These are phyloP conservation scores for Bombardia bombarda DNA, from an alignment of 495 filamentous ascomycete species.

Conservation along the genomic window DNA sequence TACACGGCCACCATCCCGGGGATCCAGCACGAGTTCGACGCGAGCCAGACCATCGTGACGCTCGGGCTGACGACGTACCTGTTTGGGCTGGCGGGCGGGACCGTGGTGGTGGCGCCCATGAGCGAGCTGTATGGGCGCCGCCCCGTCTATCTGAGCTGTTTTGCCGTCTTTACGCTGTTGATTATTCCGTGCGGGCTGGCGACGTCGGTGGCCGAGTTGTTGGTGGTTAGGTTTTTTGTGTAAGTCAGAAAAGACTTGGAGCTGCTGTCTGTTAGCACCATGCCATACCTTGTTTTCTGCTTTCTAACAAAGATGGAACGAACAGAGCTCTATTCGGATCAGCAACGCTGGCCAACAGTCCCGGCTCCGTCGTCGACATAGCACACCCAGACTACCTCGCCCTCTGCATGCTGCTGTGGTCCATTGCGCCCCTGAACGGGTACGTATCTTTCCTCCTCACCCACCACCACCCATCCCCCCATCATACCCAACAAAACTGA, in stretches of 20 bases:
- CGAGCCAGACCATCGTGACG: slow-evolving; percentile 50
- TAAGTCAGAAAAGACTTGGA: slow-evolving; percentile 17
- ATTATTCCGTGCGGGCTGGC: slow-evolving; percentile 67
- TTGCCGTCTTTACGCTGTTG: slow-evolving; percentile 55
- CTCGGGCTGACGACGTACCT: slow-evolving; percentile 77
- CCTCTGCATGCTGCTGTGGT: slow-evolving; percentile 66
- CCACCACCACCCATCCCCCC: no score
- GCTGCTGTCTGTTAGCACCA: no score
- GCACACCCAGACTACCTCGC: slow-evolving; percentile 61
- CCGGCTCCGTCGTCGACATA: slow-evolving; percentile 78
- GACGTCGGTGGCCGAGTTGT: slow-evolving; percentile 51
- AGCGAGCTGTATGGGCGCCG: slow-evolving; percentile 74
- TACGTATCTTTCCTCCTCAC: no score
- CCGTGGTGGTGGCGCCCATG: slow-evolving; percentile 63
- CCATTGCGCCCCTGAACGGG: slow-evolving; percentile 72
- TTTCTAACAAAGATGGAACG: not conserved
- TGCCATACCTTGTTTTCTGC: not conserved
- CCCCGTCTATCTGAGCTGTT: slow-evolving; percentile 58
- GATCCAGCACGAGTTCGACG: slow-evolving; percentile 57
- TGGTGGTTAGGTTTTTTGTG: slow-evolving; percentile 68
- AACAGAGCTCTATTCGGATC: slow-evolving; percentile 62
- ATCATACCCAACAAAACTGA: no score
- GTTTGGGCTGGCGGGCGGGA: slow-evolving; percentile 63
- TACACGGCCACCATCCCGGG: slow-evolving; percentile 65
- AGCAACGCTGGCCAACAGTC: slow-evolving; percentile 72